Evolutionary conservation across 2,329 filamentous ascomycete species (phyloP), one percentile per base, ranked within the genome.

Genomic region (Talaromyces atroroseus): DNA sequence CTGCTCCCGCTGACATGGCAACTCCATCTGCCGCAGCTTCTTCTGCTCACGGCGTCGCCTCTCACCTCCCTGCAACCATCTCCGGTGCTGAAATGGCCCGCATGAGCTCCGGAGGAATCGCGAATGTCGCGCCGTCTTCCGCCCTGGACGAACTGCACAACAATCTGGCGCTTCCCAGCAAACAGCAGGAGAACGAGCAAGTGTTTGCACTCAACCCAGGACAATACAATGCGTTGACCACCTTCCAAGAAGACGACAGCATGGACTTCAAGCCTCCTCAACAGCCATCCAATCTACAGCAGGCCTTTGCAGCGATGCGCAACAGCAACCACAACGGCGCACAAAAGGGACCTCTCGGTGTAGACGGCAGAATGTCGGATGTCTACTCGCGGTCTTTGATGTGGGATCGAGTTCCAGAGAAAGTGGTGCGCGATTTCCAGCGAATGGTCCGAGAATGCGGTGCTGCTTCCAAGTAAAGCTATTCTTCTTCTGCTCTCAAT

Each of bases 341-440:
- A 1, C 44, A 90, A 74, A 83, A 88, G 56, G 76, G 77, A 10
- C 60, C 71, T 23, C 18, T 44, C 10, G 40, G 40, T 7, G 40
- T 44, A 10, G 70, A 72, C 42, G 68, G 63, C 32, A 68, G 71
- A 52, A 88, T 87, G 49, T 89, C 92, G 57, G 91, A 96, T 66
- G 89, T 96, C 44, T 96, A 96, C 76, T 95, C 92, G 34, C 84
- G 92, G 57, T 95, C 90, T 60, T 81, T 97, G 60, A 84, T 97
- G 57, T 96, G 90, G 90, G 91, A 96, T 68, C 89, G 92, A 73
- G 92, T 97, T 65, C 92, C 94, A 14, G 82, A 85, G 64, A 91
- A 97, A 62, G 91, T 97, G 49, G 90, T 99, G 54, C 85, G 86
- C 64, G 90, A 92, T 71, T 97, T 97, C 78, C 89, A 89, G 66